phyloP scores from a whole-genome alignment of 768 basidiomycete species.

The Pleurotus pulmonarius region DNA sequence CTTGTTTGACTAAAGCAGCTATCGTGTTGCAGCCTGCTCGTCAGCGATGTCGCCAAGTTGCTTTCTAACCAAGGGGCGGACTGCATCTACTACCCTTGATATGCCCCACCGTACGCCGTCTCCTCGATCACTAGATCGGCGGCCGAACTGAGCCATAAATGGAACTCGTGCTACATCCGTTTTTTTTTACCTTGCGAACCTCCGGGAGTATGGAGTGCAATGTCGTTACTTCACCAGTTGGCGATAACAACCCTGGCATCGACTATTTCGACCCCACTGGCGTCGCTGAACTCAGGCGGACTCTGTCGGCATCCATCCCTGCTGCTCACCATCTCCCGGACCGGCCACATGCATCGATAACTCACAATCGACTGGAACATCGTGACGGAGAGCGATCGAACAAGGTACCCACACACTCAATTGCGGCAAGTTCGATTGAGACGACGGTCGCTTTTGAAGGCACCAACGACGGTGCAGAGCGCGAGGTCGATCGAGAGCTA shows the following conservation, averaged over 20 bases:
- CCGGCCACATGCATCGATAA: neutral
- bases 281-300: slow-evolving; percentile 1
- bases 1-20: no score
- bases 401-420: neutral
- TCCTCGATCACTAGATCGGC: no score
- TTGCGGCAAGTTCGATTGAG: neutral
- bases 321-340: no score
- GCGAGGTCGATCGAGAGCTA: neutral
- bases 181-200: neutral
- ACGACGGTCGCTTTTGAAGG: neutral
- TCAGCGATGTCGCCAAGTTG: no score
- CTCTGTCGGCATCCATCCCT: neutral
- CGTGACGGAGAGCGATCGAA: neutral
- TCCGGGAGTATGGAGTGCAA: neutral
- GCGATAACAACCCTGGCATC: neutral
- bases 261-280: slow-evolving; percentile 7
- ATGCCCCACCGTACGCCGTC: no score
- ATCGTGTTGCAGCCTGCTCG: no score
- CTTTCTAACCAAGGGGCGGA: no score
- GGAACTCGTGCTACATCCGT: neutral
- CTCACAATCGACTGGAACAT: neutral
- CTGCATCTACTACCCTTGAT: no score
- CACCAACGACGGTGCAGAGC: neutral
- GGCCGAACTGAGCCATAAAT: no score
- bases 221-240: neutral